These are phyloP conservation scores for Mycena citricolor DNA, from an alignment of 1,284 basidiomycete genomes.

Conservation along the genomic window DNA sequence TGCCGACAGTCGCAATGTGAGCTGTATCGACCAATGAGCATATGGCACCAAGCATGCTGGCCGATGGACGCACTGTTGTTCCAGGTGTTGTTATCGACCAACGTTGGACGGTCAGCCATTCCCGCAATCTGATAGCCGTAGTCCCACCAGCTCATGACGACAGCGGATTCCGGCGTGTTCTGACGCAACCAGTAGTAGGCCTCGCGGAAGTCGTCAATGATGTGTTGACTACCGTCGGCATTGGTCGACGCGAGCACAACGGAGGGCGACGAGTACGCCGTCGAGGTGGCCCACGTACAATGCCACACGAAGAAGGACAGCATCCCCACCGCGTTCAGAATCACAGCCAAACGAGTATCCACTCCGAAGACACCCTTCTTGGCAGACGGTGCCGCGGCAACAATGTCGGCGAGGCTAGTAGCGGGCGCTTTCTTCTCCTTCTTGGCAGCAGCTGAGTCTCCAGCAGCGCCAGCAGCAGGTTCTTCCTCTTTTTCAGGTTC, in stretches of 20 bases:
- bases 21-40: conserved; percentile 42
- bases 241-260: conserved; percentile 88
- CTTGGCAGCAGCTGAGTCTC: conserved; percentile 44
- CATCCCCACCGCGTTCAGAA: conserved; percentile 78
- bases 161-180: conserved; percentile 90
- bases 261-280: conserved; percentile 96
- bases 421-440: conserved; percentile 59
- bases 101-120: conserved; percentile 95
- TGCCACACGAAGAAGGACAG: conserved; percentile 91
- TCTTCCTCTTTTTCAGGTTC: conserved; percentile 53
- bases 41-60: conserved; percentile 1
- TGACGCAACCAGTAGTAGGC: conserved; percentile 99
- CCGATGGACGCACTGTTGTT: conserved; percentile 83
- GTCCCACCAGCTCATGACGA: conserved; percentile 99
- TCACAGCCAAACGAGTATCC: conserved; percentile 79
- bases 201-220: conserved; percentile 99
- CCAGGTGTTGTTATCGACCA: conserved; percentile 99
- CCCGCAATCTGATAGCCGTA: conserved; percentile 99
- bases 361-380: conserved; percentile 78
- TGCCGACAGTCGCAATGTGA: conserved; percentile 96
- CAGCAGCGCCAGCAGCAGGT: conserved; percentile 29
- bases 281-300: conserved; percentile 96
- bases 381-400: conserved; percentile 41
- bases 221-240: conserved; percentile 86
- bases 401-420: conserved; percentile 40